These are phyloP conservation scores for Trapa incisa DNA, from an alignment of 345 rosid species.

Conservation along the genomic window DNA sequence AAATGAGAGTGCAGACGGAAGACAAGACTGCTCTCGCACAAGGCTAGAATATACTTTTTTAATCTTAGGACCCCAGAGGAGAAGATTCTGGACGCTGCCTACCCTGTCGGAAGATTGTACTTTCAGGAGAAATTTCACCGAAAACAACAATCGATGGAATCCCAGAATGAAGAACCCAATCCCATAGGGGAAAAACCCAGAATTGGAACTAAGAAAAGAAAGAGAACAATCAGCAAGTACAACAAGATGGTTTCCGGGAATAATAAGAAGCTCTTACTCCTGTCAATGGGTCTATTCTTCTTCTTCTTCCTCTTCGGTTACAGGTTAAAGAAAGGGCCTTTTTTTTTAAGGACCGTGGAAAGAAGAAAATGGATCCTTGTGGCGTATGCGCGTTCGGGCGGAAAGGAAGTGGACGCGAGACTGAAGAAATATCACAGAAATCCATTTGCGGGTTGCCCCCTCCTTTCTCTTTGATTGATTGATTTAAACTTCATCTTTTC, in stretches of 20 bases:
- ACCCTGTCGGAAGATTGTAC: neutral
- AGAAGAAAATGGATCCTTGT: neutral
- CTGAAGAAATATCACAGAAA: neutral
- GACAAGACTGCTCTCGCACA: neutral
- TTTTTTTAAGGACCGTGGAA: neutral
- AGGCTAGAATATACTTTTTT: neutral
- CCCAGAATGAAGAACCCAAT: neutral
- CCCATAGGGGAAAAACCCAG: neutral
- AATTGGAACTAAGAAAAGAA: neutral
- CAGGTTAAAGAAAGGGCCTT: neutral
- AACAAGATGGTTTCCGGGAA: neutral
- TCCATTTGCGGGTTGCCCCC: neutral
- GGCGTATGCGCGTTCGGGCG: conserved; percentile 1
- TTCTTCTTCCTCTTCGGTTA: neutral
- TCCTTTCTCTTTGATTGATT: no score
- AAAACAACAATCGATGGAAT: neutral
- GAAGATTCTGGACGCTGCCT: neutral
- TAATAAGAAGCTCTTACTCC: neutral
- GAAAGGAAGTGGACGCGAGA: neutral
- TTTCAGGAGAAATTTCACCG: neutral
- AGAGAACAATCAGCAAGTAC: neutral
- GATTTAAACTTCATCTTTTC: neutral
- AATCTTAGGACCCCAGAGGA: neutral
- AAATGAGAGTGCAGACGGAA: no score
- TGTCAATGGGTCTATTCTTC: neutral